Conservation (phyloP, 169 alveolate species). For the Plasmodium ovale region DNA sequence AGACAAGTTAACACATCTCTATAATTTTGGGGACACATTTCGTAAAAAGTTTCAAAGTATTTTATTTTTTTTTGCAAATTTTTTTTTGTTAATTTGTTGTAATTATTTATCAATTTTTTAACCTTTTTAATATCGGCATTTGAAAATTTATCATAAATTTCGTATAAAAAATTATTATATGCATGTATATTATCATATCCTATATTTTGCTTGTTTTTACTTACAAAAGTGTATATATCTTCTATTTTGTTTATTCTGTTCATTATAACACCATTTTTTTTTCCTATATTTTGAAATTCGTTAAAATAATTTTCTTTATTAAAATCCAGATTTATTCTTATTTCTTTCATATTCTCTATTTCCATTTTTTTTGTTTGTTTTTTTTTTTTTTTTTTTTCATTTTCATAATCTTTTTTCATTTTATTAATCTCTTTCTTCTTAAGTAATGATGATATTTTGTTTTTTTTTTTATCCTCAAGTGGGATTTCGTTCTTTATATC, state of each 20-base stretch:
- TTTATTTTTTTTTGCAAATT: constrained; percentile 47
- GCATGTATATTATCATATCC: constrained; percentile 57
- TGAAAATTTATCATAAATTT: constrained; percentile 71
- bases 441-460: too few relatives aligned
- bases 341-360: not conserved
- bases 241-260: constrained; percentile 13
- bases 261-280: constrained; percentile 30
- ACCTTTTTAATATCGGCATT: constrained; percentile 59
- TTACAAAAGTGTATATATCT: constrained; percentile 40
- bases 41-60: constrained; percentile 48
- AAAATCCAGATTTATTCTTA: not conserved
- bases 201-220: not conserved
- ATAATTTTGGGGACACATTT: constrained; percentile 55
- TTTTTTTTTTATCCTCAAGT: too few relatives aligned
- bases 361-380: not conserved
- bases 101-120: constrained; percentile 63
- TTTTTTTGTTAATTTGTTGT: constrained; percentile 43
- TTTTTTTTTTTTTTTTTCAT: not conserved
- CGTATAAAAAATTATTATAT: constrained; percentile 64
- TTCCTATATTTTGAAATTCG: constrained; percentile 48
- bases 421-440: not conserved
- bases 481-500: not conserved
- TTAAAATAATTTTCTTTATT: constrained; percentile 53
- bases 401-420: not conserved
- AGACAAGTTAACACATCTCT: constrained; percentile 49